Conservation (phyloP, 2,329 filamentous ascomycete genomes). For the Thielaviopsis populi region DNA sequence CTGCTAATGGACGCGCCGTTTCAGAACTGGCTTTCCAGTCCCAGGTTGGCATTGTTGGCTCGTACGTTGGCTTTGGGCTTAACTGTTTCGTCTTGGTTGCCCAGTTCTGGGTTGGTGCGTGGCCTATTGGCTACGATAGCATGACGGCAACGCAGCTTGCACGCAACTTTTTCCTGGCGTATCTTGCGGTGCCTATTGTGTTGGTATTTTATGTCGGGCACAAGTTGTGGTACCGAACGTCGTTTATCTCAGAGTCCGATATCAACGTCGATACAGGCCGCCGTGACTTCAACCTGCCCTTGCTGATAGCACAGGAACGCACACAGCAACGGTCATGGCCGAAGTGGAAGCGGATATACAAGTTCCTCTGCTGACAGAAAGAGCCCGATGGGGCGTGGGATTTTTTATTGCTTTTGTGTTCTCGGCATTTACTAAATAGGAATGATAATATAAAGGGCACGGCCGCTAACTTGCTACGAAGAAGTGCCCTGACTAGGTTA, state of each 20-base stretch:
- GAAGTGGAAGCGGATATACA: slow-evolving; percentile 60
- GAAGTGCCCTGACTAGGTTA: too few relatives aligned
- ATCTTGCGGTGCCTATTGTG: slow-evolving; percentile 55
- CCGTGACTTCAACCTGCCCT: slow-evolving; percentile 66
- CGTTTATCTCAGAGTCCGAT: slow-evolving; percentile 49
- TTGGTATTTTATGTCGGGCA: slow-evolving; percentile 54
- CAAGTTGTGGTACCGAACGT: slow-evolving; percentile 59
- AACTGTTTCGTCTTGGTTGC: slow-evolving; percentile 63
- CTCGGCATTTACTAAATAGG: slow-evolving; percentile 2
- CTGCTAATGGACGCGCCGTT: slow-evolving; percentile 49
- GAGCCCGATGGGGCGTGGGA: not conserved
- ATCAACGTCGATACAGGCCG: slow-evolving; percentile 83
- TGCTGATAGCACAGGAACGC: slow-evolving; percentile 63
- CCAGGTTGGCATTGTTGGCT: slow-evolving; percentile 64
- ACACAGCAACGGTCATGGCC: slow-evolving; percentile 62
- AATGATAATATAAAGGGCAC: too few relatives aligned
- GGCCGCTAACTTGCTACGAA: too few relatives aligned
- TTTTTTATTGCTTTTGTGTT: not conserved
- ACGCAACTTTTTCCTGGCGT: slow-evolving; percentile 57
- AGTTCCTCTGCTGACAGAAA: slow-evolving; percentile 46
- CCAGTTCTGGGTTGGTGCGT: slow-evolving; percentile 79
- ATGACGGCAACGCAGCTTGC: slow-evolving; percentile 34
- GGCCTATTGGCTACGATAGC: slow-evolving; percentile 46
- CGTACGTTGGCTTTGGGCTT: slow-evolving; percentile 62
- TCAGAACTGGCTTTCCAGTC: slow-evolving; percentile 68